Base-by-base conservation (phyloP, 176 grass and related monocot species). In the Poa pratensis region DNA sequence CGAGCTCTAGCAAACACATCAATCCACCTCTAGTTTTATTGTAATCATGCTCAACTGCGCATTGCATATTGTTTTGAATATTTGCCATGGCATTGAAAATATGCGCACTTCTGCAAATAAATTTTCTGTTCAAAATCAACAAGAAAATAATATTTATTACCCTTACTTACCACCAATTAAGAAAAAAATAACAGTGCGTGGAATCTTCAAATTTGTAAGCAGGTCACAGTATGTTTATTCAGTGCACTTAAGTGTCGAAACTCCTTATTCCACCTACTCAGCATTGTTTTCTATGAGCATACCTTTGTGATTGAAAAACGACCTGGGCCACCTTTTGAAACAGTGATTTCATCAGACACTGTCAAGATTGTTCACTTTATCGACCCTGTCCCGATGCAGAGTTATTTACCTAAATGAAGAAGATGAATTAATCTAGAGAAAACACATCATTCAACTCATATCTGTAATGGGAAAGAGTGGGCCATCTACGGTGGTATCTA, bases 301-400 rank as follows among this genome's bases (percentile, higher is more conserved):
- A 14, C 27, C 16, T 16, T 76, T 76, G 48, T 89, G 17, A 28
- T 80, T 74, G 2, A 19, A 39, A 80, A 80, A 5, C 15, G 20
- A 22, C 1, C 20, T 1, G 12, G 59, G 50, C n/a, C 39, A 69
- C 42, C 52, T 76, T 68, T 81, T 18, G 60, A 82, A 58, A 60
- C 24, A 52, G 37, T 30, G 61, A 81, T 73, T 2, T 51, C 30
- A 88, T 69, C 11, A 46, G 3, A 27, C 54, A 62, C 24, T 73
- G 43, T 73, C 34, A 9, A 64, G 54, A 88, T 53, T 72, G 42
- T n/a, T 49, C 59, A 76, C 43, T 73, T 79, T 61, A 55, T 79
- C 22, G 11, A 79, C 26, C 13, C 22, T 83, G 52, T 68, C 23
- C 51, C 1, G 3, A 24, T 81, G 51, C 12, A 69, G 24, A 30